Percentiles rank a stretch among this genome's conserved stretches.
These are phyloP conservation scores for Trypanosoma melophagium DNA, from an alignment of 208 protist genomes.

Conservation along the genomic window DNA sequence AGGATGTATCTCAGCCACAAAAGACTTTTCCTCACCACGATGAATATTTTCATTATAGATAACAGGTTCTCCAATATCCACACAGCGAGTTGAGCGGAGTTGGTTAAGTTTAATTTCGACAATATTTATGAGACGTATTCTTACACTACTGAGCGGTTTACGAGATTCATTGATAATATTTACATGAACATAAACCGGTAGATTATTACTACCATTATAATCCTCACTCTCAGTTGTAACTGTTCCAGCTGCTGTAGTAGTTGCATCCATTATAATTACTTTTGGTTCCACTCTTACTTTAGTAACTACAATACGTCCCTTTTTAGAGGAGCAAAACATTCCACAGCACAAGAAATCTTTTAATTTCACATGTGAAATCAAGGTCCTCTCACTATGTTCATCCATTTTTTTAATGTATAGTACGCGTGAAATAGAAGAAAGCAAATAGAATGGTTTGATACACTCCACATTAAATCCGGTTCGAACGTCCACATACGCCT, in stretches of 20 bases:
- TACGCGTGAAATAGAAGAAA: conserved; percentile 7
- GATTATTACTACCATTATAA: background rate
- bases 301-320: background rate
- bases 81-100: background rate
- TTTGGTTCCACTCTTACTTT: conserved; percentile 4
- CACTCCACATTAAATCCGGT: conserved; percentile 3
- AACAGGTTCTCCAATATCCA: conserved; percentile 16
- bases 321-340: background rate
- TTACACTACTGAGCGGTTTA: background rate
- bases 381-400: background rate
- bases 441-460: conserved; percentile 4
- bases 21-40: conserved; percentile 13
- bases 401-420: background rate
- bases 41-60: conserved; percentile 4
- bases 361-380: background rate
- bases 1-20: background rate
- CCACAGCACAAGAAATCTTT: background rate
- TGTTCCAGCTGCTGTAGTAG: background rate
- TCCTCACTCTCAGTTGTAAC: background rate
- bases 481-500: conserved; percentile 11
- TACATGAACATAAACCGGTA: background rate
- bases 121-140: conserved; percentile 12
- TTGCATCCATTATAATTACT: background rate
- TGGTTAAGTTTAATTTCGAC: background rate
- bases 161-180: conserved; percentile 7